phyloP scores from a whole-genome alignment of 192 early-diverging fungal genomes.

The Podila epigama region DNA sequence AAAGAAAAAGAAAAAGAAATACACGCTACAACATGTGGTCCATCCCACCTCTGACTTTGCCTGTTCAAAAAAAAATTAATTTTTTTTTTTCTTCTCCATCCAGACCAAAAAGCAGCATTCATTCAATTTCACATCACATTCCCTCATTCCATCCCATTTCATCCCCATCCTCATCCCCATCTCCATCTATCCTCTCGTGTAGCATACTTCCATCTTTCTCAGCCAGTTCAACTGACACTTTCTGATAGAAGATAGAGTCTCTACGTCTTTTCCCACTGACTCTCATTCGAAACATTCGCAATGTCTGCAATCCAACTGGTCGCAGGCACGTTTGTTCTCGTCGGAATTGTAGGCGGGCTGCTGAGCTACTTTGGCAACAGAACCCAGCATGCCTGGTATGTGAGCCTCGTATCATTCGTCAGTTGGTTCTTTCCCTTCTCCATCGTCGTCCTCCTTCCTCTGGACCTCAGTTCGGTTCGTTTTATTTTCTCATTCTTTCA shows the following conservation, averaged over 20 bases:
- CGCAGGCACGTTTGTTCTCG: conserved; percentile 59
- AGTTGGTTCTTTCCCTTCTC: conserved; percentile 94
- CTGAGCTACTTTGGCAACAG: conserved; percentile 85
- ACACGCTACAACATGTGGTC: too few relatives aligned
- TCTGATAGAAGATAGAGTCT: background rate
- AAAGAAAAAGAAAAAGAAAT: too few relatives aligned
- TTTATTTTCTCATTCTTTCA: conserved; percentile 1
- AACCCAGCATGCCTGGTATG: conserved; percentile 83
- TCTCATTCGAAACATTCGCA: background rate
- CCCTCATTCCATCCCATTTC: background rate
- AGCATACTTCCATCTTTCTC: background rate
- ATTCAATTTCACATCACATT: background rate
- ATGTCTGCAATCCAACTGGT: conserved; percentile 49
- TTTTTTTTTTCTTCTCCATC: background rate
- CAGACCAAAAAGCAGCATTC: background rate
- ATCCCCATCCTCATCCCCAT: background rate
- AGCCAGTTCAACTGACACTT: background rate
- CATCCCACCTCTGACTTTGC: too few relatives aligned
- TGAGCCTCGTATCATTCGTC: conserved; percentile 71
- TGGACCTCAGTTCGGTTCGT: conserved; percentile 82
- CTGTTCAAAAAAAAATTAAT: background rate
- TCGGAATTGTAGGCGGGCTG: conserved; percentile 62
- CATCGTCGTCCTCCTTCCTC: conserved; percentile 87
- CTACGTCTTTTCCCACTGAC: background rate
- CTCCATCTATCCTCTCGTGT: background rate